These are phyloP conservation scores for Pelargonium nanum DNA, from an alignment of 345 rosid species.

Conservation along the genomic window DNA sequence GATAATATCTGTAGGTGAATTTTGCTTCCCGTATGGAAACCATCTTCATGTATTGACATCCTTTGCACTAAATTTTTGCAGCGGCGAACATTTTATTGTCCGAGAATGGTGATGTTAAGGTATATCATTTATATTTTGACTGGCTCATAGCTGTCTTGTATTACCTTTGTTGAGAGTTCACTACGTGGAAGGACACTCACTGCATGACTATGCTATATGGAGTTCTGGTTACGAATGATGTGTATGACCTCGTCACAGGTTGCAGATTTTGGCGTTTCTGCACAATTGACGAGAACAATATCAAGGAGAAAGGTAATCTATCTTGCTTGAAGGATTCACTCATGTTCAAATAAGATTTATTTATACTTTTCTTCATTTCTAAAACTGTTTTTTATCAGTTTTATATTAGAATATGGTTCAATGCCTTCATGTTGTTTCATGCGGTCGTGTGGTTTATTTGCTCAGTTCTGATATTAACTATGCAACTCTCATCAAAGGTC, in stretches of 20 bases:
- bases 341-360: too few relatives aligned
- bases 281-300: conserved; percentile 94
- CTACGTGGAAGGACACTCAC: neutral
- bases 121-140: conserved; percentile 15
- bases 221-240: neutral
- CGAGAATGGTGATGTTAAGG: conserved; percentile 98
- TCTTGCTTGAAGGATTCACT: neutral
- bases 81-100: conserved; percentile 93
- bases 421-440: neutral
- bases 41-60: conserved; percentile 11
- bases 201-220: neutral
- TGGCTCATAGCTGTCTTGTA: conserved; percentile 6
- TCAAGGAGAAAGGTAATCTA: conserved; percentile 88
- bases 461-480: too few relatives aligned
- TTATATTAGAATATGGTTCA: neutral
- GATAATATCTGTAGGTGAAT: neutral
- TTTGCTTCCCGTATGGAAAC: neutral
- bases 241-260: conserved; percentile 38
- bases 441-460: too few relatives aligned
- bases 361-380: too few relatives aligned
- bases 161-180: neutral
- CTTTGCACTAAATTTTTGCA: conserved; percentile 31
- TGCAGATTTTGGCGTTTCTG: conserved; percentile 99
- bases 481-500: too few relatives aligned
- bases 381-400: neutral